These are phyloP conservation scores for Solanum sitiens DNA, from an alignment of 257 asterid genomes.

Conservation along the genomic window DNA sequence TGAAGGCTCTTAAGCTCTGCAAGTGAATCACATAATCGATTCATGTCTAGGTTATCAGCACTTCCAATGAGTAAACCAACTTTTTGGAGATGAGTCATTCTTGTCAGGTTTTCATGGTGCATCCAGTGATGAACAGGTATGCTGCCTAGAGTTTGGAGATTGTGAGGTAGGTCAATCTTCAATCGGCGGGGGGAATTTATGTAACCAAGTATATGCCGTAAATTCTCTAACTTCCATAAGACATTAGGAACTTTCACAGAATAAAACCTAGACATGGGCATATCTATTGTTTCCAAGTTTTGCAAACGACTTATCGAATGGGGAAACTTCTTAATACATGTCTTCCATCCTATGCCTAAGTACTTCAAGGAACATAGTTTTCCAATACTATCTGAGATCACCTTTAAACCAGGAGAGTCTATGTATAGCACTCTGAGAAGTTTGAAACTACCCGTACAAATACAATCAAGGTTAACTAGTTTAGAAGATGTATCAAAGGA, in stretches of 20 bases:
- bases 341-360: slow-evolving; percentile 6
- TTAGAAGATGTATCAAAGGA: neutral
- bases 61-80: neutral
- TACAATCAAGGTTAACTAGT: neutral
- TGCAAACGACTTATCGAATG: slow-evolving; percentile 1
- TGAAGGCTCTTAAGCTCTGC: neutral
- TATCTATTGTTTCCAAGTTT: slow-evolving; percentile 8
- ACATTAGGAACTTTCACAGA: neutral
- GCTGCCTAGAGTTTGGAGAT: slow-evolving; percentile 10
- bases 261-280: neutral
- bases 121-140: neutral
- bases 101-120: neutral
- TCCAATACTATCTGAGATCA: neutral
- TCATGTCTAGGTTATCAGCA: neutral
- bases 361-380: slow-evolving; percentile 4
- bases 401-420: neutral
- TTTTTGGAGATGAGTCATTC: neutral
- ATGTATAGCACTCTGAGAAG: slow-evolving; percentile 3
- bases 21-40: neutral
- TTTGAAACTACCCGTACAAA: neutral
- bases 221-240: slow-evolving; percentile 1
- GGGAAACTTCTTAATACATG: neutral
- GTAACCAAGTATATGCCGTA: slow-evolving; percentile 1
- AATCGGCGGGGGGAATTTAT: neutral
- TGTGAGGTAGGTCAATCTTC: neutral